Base-by-base conservation (phyloP, 2,329 filamentous ascomycete genomes). In the Allantophomopsis lycopodina region DNA sequence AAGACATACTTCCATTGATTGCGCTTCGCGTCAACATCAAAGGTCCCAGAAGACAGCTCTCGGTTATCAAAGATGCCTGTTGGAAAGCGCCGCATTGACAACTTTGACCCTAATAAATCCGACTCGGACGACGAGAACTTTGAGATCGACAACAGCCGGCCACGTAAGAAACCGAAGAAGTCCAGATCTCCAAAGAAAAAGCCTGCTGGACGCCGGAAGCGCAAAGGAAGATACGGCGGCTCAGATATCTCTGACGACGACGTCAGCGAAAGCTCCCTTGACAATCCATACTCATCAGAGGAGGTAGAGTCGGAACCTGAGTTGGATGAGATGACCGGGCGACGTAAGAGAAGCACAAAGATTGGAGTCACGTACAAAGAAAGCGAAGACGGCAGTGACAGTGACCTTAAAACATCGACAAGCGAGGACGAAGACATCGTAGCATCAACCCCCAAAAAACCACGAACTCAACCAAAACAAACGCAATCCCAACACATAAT, bases 111-210 rank as follows among this genome's bases (percentile, higher is more conserved):
- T 3, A 79, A 79, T 55, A 71, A 76, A 53, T 80, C 76, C 38
- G 76, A 81, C 48, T 65, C 76, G 2, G 69, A 76, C 37, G 76
- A 81, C 52, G 73, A 76, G 47, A 78, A 78, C 55, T 81, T 80
- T 50, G 69, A 76, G 42, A 75, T 75, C 13, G 54, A 57, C 13
- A 64, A 68, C 47, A 62, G 59, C 18, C 59, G 61, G 21, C 60
- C 67, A 13, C 59, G 59, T 40, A 69, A 64, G 46, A 66, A 64
- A 40, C 50, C 60, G 5, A 62, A 63, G 17, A 55, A 62, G 21
- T 56, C 62, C 5, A 50, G 55, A 31, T 39, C 45, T 32, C 59
- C 53, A 33, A 39, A 48, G 7, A 42, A 53, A 39, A 46, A 48
- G 40, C 37, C 48, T 42, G 51, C 50, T 41, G 53, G 47, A 23